Conservation (phyloP, 2,329 filamentous ascomycete species). For the Calycina herbarum region DNA sequence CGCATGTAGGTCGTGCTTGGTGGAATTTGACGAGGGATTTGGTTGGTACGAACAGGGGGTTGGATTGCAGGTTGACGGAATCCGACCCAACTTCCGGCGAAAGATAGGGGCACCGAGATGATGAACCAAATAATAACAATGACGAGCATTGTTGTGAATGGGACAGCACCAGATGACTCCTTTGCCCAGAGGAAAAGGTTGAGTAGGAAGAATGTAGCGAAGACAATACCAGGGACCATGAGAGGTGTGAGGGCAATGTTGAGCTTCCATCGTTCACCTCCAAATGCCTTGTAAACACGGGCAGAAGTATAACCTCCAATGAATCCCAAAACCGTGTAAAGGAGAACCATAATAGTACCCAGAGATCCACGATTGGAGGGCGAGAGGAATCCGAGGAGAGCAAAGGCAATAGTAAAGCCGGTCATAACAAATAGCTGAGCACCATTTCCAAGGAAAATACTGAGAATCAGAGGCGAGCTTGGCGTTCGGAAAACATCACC, state of each 20-base stretch:
- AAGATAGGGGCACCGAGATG: conserved; percentile 88
- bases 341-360: conserved; percentile 86
- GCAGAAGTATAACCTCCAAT: conserved; percentile 89
- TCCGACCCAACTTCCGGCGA: conserved; percentile 88
- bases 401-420: conserved; percentile 89
- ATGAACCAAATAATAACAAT: conserved; percentile 94
- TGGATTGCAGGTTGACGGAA: conserved; percentile 75
- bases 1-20: conserved; percentile 79
- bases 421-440: conserved; percentile 98
- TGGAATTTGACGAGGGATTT: conserved; percentile 96
- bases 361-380: conserved; percentile 94
- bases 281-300: conserved; percentile 90
- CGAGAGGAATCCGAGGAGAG: conserved; percentile 89
- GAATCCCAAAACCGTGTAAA: conserved; percentile 91
- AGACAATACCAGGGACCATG: conserved; percentile 83
- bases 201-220: conserved; percentile 85
- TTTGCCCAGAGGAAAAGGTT: conserved; percentile 97
- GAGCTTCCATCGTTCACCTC: conserved; percentile 90
- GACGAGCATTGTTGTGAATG: conserved; percentile 95
- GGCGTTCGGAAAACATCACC: conserved; percentile 95
- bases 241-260: conserved; percentile 88
- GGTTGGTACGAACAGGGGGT: conserved; percentile 88
- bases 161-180: conserved; percentile 87
- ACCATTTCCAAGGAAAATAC: conserved; percentile 87
- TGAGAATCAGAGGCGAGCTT: conserved; percentile 77